phyloP scores from a whole-genome alignment of 305 asterid species.

The Plantago rigida region DNA sequence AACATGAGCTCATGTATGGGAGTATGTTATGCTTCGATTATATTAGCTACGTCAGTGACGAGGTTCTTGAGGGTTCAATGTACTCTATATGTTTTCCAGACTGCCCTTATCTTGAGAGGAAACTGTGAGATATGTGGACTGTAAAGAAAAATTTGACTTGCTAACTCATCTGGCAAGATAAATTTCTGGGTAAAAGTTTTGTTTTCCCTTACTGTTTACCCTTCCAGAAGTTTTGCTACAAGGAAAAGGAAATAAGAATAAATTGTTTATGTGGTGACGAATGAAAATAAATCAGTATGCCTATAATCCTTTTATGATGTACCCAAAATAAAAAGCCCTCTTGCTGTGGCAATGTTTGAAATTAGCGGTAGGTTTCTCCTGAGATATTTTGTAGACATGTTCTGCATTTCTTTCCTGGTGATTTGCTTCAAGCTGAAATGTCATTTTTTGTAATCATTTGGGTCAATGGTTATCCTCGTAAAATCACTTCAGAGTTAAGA shows the following conservation, averaged over 20 bases:
- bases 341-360: constrained; percentile 3
- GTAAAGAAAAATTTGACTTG: constrained; percentile 36
- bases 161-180: constrained; percentile 59
- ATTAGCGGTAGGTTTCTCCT: constrained; percentile 6
- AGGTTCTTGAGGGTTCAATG: background rate
- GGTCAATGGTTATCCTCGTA: background rate
- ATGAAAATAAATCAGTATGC: background rate
- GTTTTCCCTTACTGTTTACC: constrained; percentile 13
- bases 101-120: constrained; percentile 45
- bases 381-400: constrained; percentile 3
- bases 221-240: background rate
- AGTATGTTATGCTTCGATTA: background rate
- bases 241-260: background rate
- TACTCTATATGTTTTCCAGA: constrained; percentile 35
- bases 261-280: background rate
- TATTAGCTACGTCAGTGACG: constrained; percentile 6
- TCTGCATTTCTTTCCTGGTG: constrained; percentile 13
- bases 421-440: background rate
- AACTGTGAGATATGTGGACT: constrained; percentile 32
- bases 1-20: constrained; percentile 18
- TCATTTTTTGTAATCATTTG: background rate
- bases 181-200: constrained; percentile 45
- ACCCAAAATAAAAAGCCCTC: background rate
- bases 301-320: background rate
- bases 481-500: background rate